Percentiles rank a stretch among this genome's conserved stretches.
phyloP scores from a whole-genome alignment of 2,329 filamentous ascomycete species.

The Neurospora crassa region DNA sequence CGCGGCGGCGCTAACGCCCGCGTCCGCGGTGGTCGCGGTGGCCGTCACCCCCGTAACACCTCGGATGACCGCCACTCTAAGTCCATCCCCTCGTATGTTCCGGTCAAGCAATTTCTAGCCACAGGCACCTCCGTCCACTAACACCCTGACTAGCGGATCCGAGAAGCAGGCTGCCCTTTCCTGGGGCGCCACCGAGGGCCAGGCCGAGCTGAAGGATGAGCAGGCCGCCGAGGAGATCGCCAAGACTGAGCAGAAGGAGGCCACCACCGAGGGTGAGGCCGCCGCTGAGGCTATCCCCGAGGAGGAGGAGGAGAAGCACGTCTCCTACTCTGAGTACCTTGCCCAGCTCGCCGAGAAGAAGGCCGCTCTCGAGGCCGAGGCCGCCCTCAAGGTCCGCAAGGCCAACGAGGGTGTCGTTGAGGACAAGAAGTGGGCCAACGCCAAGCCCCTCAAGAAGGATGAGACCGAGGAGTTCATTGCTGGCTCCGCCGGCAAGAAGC shows the following conservation, averaged over 20 bases:
- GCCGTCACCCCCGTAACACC: conserved; percentile 37
- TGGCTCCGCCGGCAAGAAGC: conserved; percentile 63
- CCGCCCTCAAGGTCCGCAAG: conserved; percentile 63
- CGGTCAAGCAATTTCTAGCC: not conserved
- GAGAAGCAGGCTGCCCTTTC: conserved; percentile 83
- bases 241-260: conserved; percentile 71
- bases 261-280: conserved; percentile 32
- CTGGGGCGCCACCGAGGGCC: conserved; percentile 77
- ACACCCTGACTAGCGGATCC: conserved; percentile 50
- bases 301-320: conserved; percentile 50
- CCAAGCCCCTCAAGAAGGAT: conserved; percentile 60
- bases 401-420: conserved; percentile 83
- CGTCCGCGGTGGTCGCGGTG: conserved; percentile 50
- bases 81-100: conserved; percentile 36
- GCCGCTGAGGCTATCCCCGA: conserved; percentile 24
- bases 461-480: conserved; percentile 73
- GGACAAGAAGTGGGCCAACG: conserved; percentile 88
- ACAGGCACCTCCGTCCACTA: conserved; percentile 7
- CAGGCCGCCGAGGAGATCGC: conserved; percentile 85
- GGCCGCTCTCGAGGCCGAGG: conserved; percentile 53
- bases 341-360: conserved; percentile 66
- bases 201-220: conserved; percentile 83
- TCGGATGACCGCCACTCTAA: conserved; percentile 48
- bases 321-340: conserved; percentile 85
- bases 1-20: conserved; percentile 57